Percentiles rank a stretch among this genome's conserved stretches.
These are phyloP conservation scores for Aspergillus brasiliensis DNA, from an alignment of 2,329 filamentous ascomycete genomes.

Conservation along the genomic window DNA sequence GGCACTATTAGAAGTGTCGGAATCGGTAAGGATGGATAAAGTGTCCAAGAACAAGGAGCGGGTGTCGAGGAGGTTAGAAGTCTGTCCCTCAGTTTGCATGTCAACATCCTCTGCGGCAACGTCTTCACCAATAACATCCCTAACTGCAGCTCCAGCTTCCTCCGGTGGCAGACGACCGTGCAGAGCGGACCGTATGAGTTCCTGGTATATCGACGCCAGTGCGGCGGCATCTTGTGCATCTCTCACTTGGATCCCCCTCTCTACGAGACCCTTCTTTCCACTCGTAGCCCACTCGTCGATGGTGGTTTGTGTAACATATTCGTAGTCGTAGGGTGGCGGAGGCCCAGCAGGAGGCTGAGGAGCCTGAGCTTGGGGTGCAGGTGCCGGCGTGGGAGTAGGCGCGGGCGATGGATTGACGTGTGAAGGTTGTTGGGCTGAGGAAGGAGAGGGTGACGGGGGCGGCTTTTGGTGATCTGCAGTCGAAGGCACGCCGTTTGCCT, in stretches of 20 bases:
- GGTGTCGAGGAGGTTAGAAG: slow-evolving; percentile 57
- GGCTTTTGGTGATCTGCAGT: slow-evolving; percentile 19
- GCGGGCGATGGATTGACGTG: slow-evolving; percentile 21
- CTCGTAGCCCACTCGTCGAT: slow-evolving; percentile 67
- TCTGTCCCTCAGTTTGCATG: slow-evolving; percentile 47
- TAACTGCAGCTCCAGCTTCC: slow-evolving; percentile 72
- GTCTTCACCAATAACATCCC: slow-evolving; percentile 69
- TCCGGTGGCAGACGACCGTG: slow-evolving; percentile 66
- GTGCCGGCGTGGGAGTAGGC: slow-evolving; percentile 15
- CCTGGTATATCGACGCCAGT: slow-evolving; percentile 76
- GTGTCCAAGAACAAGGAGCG: slow-evolving; percentile 79
- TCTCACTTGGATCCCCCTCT: slow-evolving; percentile 65
- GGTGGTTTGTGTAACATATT: slow-evolving; percentile 71
- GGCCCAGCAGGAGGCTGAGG: slow-evolving; percentile 24
- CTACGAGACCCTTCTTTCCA: slow-evolving; percentile 68
- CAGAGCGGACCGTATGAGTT: slow-evolving; percentile 75
- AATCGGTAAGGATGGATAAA: slow-evolving; percentile 75
- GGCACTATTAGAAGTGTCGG: slow-evolving; percentile 60
- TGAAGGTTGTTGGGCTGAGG: slow-evolving; percentile 18
- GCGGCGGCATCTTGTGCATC: slow-evolving; percentile 68
- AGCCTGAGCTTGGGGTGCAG: slow-evolving; percentile 11
- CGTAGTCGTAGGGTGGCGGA: slow-evolving; percentile 65
- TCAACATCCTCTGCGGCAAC: slow-evolving; percentile 52
- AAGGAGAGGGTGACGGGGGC: slow-evolving; percentile 21
- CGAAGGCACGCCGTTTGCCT: slow-evolving; percentile 31